phyloP scores from a whole-genome alignment of 305 asterid genomes.

The Ruellia speciosa region DNA sequence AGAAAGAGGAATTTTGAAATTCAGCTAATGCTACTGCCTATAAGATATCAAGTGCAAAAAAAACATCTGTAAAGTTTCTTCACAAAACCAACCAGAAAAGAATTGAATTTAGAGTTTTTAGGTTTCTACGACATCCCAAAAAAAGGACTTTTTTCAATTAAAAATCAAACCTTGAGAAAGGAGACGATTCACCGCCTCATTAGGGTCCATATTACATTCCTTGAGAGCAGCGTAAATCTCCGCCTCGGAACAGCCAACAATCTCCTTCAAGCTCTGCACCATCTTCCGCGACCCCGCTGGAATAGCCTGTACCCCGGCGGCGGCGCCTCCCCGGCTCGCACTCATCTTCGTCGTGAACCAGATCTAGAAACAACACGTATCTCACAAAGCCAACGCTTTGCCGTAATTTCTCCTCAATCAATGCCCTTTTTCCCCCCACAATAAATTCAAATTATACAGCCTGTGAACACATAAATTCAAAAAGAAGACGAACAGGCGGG shows the following conservation, averaged over 20 bases:
- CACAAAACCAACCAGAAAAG: no score
- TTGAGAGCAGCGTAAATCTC: constrained; percentile 88
- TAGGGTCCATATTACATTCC: constrained; percentile 98
- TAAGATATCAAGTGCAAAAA: no score
- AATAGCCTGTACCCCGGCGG: constrained; percentile 41
- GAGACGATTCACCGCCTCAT: constrained; percentile 82
- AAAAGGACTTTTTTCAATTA: constrained; percentile 16
- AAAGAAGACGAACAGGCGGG: constrained; percentile 13
- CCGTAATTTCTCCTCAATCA: constrained; percentile 11
- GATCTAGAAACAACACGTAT: constrained; percentile 23
- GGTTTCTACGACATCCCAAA: neutral
- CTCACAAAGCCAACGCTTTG: constrained; percentile 30
- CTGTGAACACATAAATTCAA: neutral
- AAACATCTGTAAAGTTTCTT: no score
- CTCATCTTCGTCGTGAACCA: constrained; percentile 31
- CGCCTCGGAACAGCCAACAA: constrained; percentile 64
- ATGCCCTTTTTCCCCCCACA: constrained; percentile 1
- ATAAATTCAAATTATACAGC: constrained; percentile 12
- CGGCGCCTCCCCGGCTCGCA: constrained; percentile 42
- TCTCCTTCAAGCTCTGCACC: constrained; percentile 86
- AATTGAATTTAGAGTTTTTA: no score
- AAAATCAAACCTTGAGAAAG: constrained; percentile 60
- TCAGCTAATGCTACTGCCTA: no score
- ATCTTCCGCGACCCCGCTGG: constrained; percentile 71
- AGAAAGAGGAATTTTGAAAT: no score